phyloP scores from a whole-genome alignment of 2,329 filamentous ascomycete species.

The Biscogniauxia sp. region DNA sequence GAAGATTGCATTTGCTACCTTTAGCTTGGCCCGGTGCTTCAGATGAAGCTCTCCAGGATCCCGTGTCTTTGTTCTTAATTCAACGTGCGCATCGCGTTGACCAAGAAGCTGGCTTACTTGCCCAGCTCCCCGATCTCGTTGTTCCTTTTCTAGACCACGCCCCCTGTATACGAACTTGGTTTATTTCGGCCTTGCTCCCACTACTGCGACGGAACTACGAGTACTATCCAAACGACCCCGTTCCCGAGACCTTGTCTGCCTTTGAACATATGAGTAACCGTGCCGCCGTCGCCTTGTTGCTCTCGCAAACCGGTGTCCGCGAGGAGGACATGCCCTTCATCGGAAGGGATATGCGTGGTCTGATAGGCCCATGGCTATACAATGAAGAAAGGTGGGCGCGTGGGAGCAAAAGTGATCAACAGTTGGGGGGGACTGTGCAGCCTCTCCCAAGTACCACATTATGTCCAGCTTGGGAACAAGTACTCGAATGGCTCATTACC shows the following conservation, averaged over 20 bases:
- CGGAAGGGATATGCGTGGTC: conserved; percentile 63
- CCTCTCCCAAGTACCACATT: conserved; percentile 29
- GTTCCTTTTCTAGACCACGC: conserved; percentile 65
- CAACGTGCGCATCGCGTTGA: conserved; percentile 69
- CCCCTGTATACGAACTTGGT: conserved; percentile 63
- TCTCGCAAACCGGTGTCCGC: conserved; percentile 52
- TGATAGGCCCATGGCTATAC: conserved; percentile 74
- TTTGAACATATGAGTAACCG: conserved; percentile 62
- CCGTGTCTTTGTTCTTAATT: conserved; percentile 63
- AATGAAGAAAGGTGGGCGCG: conserved; percentile 58
- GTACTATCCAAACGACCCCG: conserved; percentile 58
- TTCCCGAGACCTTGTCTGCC: conserved; percentile 54
- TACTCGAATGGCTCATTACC: conserved; percentile 64
- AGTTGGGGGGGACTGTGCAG: conserved; percentile 23
- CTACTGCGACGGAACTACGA: conserved; percentile 67
- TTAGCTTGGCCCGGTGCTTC: conserved; percentile 50
- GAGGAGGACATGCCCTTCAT: conserved; percentile 42
- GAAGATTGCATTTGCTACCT: conserved; percentile 62
- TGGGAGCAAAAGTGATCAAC: conserved; percentile 15
- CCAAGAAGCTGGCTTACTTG: conserved; percentile 67
- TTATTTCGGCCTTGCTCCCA: conserved; percentile 66
- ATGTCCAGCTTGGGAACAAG: conserved; percentile 65
- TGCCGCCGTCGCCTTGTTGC: conserved; percentile 58
- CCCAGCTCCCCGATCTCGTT: conserved; percentile 65
- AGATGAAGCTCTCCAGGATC: conserved; percentile 49